Evolutionary conservation across 2,329 filamentous ascomycete species (phyloP), one percentile per base, ranked within the genome.

Genomic region (Alternaria brassicicola): DNA sequence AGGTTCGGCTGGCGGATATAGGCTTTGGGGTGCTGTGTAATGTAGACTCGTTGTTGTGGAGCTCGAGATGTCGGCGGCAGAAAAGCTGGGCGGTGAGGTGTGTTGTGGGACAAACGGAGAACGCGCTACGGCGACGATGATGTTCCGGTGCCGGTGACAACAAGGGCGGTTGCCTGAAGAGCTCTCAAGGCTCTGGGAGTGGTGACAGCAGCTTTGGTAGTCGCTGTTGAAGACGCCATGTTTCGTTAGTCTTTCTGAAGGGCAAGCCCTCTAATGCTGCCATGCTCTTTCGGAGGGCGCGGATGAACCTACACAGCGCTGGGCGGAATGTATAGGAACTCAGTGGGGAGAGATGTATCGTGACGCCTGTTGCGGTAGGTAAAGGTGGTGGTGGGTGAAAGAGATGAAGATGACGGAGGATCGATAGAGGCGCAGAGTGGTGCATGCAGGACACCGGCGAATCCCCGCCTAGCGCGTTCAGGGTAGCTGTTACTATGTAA

Each of bases 161-260:
- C 45, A 54, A 30, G 48, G 15, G 45, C 33, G 19, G 50, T 25
- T 45, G 38, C 39, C 36, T 54, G 55, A 36, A 41, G 52, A 51
- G 45, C 41, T 19, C 9, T 58, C 54, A 57, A 54, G 53, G 25
- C 46, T 46, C 51, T 58, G 46, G 19, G 58, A 56, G 56, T 33
- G 62, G 39, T 59, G 58, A 61, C 45, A 54, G 48, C 43, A 60
- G 52, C 49, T 64, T 57, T 55, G 23, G 56, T 48, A 55, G 54
- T 21, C 21, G 35, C 35, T 38, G 65, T 63, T 57, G 58, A 53
- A 64, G 61, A 67, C 57, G 55, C 52, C 58, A 63, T 62, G 63
- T 55, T 61, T 67, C 61, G 70, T 72, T 67, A 71, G 70, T 72
- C 62, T 69, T 64, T 64, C 68, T 63, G 65, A 66, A 70, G 70